phyloP scores from a whole-genome alignment of 176 grass and related monocot genomes.

The Lolium multiflorum region DNA sequence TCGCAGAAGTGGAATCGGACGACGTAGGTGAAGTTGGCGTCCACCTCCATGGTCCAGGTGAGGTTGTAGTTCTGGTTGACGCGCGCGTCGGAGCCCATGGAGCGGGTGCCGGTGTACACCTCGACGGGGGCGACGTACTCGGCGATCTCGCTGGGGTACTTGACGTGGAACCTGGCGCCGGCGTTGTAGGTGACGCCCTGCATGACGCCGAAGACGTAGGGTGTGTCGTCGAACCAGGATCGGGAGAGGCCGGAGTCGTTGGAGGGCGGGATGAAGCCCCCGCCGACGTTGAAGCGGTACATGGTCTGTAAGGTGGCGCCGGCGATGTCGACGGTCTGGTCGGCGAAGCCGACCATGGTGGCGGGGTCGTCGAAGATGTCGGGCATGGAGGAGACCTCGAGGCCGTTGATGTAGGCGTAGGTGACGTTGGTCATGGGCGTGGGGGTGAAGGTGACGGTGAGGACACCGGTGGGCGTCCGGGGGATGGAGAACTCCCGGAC shows the following conservation, averaged over 20 bases:
- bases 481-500: constrained; percentile 75
- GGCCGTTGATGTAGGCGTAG: constrained; percentile 84
- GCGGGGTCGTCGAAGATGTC: constrained; percentile 65
- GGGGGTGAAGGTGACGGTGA: constrained; percentile 68
- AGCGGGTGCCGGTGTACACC: constrained; percentile 58
- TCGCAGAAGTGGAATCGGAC: constrained; percentile 82
- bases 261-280: constrained; percentile 53
- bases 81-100: constrained; percentile 79
- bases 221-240: constrained; percentile 81
- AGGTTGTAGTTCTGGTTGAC: constrained; percentile 85
- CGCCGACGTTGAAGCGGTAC: constrained; percentile 82
- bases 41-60: constrained; percentile 70
- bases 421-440: constrained; percentile 54
- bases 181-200: constrained; percentile 57
- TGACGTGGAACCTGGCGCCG: constrained; percentile 45
- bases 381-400: constrained; percentile 83
- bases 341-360: constrained; percentile 63
- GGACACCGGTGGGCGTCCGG: constrained; percentile 44
- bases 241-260: constrained; percentile 72
- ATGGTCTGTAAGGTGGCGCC: constrained; percentile 62
- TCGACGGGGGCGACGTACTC: constrained; percentile 65
- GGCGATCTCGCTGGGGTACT: constrained; percentile 46
- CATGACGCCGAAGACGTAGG: constrained; percentile 57
- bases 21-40: constrained; percentile 86
- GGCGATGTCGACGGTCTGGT: constrained; percentile 68